Conservation (phyloP, 2,329 filamentous ascomycete species). For the Ceratocystis cacaofunesta region DNA sequence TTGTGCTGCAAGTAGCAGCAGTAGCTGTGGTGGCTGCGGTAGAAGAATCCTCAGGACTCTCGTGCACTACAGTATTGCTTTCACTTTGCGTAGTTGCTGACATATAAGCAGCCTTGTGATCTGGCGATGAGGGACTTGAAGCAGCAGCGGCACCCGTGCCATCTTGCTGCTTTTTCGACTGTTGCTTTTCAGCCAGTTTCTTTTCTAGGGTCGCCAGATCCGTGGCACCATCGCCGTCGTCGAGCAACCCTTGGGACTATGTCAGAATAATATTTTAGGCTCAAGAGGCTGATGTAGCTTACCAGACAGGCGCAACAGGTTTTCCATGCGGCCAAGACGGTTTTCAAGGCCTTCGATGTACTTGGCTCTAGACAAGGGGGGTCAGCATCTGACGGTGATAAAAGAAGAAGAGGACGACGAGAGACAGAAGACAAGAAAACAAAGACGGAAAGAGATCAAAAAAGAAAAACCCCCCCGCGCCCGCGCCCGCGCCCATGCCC, state of each 20-base stretch:
- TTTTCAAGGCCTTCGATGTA: constrained; percentile 97
- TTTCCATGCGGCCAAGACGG: constrained; percentile 88
- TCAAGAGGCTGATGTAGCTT: constrained; percentile 16
- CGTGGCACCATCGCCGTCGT: constrained; percentile 68
- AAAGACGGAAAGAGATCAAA: neutral
- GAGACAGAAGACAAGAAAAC: neutral
- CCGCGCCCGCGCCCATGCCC: too few relatives aligned
- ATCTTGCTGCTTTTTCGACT: constrained; percentile 25
- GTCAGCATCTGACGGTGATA: too few relatives aligned
- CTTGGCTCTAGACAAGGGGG: constrained; percentile 51
- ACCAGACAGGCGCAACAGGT: constrained; percentile 70
- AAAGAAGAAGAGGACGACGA: constrained; percentile 7
- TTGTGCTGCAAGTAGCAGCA: neutral
- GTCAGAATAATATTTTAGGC: neutral
- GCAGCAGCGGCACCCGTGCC: constrained; percentile 32
- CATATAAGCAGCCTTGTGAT: constrained; percentile 29
- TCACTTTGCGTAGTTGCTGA: constrained; percentile 24
- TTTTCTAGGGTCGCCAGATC: constrained; percentile 82
- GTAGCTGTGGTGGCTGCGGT: neutral
- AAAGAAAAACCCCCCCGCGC: too few relatives aligned
- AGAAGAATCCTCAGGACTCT: constrained; percentile 38
- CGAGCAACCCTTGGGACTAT: constrained; percentile 46
- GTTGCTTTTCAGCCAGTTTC: constrained; percentile 45
- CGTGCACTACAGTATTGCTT: constrained; percentile 32
- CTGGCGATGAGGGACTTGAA: constrained; percentile 39